Evolutionary conservation across 176 grass and related monocot species (phyloP).

Genomic region (Zizania latifolia): DNA sequence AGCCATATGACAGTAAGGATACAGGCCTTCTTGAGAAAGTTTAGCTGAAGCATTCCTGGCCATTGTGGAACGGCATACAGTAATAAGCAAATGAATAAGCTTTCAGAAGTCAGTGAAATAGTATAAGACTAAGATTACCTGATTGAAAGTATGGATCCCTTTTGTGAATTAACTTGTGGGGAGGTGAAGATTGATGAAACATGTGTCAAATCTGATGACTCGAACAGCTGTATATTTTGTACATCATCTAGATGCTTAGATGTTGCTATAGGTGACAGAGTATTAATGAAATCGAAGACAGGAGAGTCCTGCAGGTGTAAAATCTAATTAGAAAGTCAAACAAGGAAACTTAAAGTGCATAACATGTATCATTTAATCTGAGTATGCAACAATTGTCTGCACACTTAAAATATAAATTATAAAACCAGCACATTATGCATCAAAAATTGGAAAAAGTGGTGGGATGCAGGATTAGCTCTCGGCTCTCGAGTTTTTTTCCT

Average conservation of each 20-base stretch:
- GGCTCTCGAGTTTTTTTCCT: too few species aligned
- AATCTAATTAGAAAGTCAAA: not conserved
- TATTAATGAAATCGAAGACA: conserved; percentile 63
- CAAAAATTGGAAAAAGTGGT: not conserved
- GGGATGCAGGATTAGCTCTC: not conserved
- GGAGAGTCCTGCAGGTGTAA: conserved; percentile 57
- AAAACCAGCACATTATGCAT: not conserved
- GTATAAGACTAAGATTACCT: conserved; percentile 27
- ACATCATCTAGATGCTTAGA: conserved; percentile 27
- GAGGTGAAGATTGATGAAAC: conserved; percentile 63
- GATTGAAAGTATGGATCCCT: conserved; percentile 40
- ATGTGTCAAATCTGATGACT: conserved; percentile 41
- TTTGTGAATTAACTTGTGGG: conserved; percentile 45
- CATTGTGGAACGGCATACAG: not conserved
- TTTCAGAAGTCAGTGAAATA: not conserved
- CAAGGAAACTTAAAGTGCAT: not conserved
- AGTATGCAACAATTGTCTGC: not conserved
- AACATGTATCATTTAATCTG: not conserved
- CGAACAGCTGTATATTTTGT: conserved; percentile 47
- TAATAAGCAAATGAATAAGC: conserved; percentile 10
- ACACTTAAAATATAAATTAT: not conserved
- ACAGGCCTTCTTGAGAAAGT: conserved; percentile 31
- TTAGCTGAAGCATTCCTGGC: conserved; percentile 38
- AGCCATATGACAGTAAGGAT: conserved; percentile 33
- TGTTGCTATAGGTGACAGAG: conserved; percentile 54